A percentile compares a stretch with the other conserved stretches of the same genome.
phyloP scores from a whole-genome alignment of 2,329 filamentous ascomycete genomes.

The Sporothrix sp. region DNA sequence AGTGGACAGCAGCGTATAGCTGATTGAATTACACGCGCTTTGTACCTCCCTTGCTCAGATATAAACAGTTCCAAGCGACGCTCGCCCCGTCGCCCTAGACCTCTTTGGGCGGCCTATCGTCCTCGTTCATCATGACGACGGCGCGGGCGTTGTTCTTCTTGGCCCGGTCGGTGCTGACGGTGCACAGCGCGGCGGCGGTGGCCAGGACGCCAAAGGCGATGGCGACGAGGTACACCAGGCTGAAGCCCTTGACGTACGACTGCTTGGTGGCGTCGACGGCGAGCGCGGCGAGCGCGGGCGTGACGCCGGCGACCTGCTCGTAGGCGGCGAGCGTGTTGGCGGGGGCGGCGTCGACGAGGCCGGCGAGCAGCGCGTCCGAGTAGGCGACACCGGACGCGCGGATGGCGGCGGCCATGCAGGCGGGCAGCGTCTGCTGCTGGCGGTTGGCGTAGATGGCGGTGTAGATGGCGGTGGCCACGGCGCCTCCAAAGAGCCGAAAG shows the following conservation, averaged over 20 bases:
- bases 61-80: too few species aligned
- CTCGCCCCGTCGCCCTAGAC: too few species aligned
- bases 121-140: slow-evolving; percentile 22
- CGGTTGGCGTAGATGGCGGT: slow-evolving; percentile 26
- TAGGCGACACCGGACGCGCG: slow-evolving; percentile 16
- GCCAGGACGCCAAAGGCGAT: slow-evolving; percentile 26
- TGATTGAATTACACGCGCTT: too few species aligned
- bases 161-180: slow-evolving; percentile 23
- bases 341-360: slow-evolving; percentile 22
- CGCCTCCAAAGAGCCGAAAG: slow-evolving; percentile 29
- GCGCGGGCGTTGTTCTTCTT: slow-evolving; percentile 25
- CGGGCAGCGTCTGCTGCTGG: slow-evolving; percentile 21
- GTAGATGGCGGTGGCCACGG: slow-evolving; percentile 30
- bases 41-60: too few species aligned
- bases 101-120: not conserved
- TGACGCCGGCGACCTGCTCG: slow-evolving; percentile 22
- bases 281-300: slow-evolving; percentile 21
- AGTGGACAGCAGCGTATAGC: too few species aligned
- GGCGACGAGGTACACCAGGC: slow-evolving; percentile 25
- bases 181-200: slow-evolving; percentile 21
- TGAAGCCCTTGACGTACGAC: slow-evolving; percentile 27
- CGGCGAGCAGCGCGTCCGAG: slow-evolving; percentile 15
- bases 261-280: slow-evolving; percentile 24
- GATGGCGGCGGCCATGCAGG: slow-evolving; percentile 18
- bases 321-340: slow-evolving; percentile 27